These are phyloP conservation scores for Cinnamomum micranthum DNA, from an alignment of 164 flowering plant species.

Conservation along the genomic window DNA sequence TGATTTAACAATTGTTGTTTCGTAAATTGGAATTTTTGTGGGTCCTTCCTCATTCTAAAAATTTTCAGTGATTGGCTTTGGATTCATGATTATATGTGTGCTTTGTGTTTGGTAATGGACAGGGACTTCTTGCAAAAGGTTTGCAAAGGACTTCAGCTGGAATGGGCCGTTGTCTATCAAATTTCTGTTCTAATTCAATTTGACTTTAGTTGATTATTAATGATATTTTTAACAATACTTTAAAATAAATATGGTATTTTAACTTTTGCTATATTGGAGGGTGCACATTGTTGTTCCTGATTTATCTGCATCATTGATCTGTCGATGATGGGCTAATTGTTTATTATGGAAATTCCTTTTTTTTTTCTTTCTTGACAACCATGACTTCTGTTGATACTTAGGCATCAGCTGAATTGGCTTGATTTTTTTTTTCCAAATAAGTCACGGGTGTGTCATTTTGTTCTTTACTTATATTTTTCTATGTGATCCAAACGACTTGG, in stretches of 20 bases:
- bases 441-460: background rate
- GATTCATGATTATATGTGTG: background rate
- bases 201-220: background rate
- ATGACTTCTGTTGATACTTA: too few relatives aligned
- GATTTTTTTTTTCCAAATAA: background rate
- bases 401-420: background rate
- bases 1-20: background rate
- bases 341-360: background rate
- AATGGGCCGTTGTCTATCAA: constrained; percentile 69
- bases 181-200: background rate
- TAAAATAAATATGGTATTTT: background rate
- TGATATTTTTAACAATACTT: background rate
- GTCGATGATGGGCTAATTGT: background rate
- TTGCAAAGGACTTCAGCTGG: constrained; percentile 92
- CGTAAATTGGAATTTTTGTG: background rate
- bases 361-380: background rate
- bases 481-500: background rate
- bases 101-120: constrained; percentile 9
- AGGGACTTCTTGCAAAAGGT: constrained; percentile 95
- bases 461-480: background rate
- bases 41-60: background rate
- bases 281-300: background rate
- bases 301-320: background rate
- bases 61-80: background rate
- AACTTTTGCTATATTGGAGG: background rate